Evolutionary conservation across 768 basidiomycete genomes (phyloP), one percentile per base, ranked within the genome.

Genomic region (Collybia mongolica): DNA sequence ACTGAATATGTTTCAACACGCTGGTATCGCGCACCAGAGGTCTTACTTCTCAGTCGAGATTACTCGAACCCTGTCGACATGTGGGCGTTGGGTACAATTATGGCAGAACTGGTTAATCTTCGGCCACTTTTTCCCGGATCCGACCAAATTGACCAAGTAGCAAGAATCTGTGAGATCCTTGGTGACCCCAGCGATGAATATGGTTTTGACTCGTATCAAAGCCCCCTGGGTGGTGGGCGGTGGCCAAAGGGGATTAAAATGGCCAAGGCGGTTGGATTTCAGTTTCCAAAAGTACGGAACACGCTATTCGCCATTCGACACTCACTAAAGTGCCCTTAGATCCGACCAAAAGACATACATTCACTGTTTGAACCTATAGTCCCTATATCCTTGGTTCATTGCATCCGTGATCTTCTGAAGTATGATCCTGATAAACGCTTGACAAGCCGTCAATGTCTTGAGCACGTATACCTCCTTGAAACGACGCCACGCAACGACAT

Each of bases 1-100:
- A 98, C 97, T 22, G 97, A 98, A 72, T 98, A 99, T 63, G 97
- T 99, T 35, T 90, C 94, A 18, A 99, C 97, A n/a, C 80, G 97
- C 36, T 99, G 97, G 97, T 99, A 99, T 69, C 90, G 97, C 51
- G 97, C 97, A 0, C 97, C 97, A 14, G 97, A 99, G 67, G 94
- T 99, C 15, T 76, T 99, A 24, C 79, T 99, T 36, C 78, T 92
- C 53, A 93, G 91, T 60, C 81, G 85, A 49, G 90, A 98, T 66
- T 99, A 99, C 64, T 95, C 93, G 8, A 90, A 90, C 61, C 94
- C 97, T 3, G 96, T 99, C 20, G 97, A 99, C 62, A 93, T 98
- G 90, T 99, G 97, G 97, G 97, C 97, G 2, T 74, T 99, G 47
- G 97, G 97, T 14, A 96, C 97, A 6, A 99, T 99, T 68, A 88